These are phyloP conservation scores for Daldinia sp. DNA, from an alignment of 2,329 filamentous ascomycete species.

Conservation along the genomic window DNA sequence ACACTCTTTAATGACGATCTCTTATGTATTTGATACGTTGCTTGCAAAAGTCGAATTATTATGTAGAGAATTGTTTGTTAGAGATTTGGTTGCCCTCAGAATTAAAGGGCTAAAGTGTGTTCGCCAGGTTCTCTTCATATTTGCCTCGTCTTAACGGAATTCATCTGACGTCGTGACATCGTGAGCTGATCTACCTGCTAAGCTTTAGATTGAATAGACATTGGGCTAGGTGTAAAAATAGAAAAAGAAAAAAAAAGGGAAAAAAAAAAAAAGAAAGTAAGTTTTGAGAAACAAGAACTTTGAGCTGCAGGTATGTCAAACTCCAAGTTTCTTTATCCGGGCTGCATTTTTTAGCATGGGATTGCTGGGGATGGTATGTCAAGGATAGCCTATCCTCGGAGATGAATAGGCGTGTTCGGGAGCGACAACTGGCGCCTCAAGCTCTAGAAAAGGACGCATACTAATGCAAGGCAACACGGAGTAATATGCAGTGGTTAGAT, in stretches of 20 bases:
- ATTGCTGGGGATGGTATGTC: neutral
- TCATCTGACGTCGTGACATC: neutral
- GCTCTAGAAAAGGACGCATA: neutral
- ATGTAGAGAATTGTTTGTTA: neutral
- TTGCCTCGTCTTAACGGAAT: neutral
- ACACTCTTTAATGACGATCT: conserved; percentile 12
- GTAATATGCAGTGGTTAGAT: neutral
- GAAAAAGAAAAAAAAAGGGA: no score
- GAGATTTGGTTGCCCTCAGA: neutral
- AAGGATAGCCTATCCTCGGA: neutral
- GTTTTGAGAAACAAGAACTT: neutral
- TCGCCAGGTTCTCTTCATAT: neutral
- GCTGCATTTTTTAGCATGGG: no score
- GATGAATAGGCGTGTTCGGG: no score
- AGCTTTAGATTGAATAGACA: neutral
- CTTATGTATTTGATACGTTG: conserved; percentile 3
- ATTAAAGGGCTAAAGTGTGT: neutral
- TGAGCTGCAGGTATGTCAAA: neutral
- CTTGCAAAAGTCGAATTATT: neutral
- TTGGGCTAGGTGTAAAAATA: neutral
- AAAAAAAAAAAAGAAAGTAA: neutral
- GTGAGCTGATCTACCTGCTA: neutral
- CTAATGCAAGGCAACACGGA: conserved; percentile 16
- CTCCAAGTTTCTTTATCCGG: no score
- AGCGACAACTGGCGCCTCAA: no score